These are phyloP conservation scores for Euphorbia pulcherrima DNA, from an alignment of 345 rosid species.

Conservation along the genomic window DNA sequence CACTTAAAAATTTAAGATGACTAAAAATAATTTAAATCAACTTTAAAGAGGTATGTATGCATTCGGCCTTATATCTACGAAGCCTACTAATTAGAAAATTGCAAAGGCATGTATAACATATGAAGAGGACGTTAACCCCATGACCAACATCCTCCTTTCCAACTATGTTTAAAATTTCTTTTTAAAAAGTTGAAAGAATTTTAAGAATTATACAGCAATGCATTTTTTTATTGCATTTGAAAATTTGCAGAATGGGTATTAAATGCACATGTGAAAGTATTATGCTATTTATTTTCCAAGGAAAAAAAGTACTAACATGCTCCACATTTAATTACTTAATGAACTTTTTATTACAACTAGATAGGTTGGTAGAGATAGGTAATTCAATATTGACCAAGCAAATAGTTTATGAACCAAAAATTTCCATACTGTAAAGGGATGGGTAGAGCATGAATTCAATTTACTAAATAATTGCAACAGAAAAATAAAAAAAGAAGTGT, in stretches of 20 bases:
- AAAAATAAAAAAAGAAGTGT: background rate
- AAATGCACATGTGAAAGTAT: constrained; percentile 40
- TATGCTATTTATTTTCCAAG: background rate
- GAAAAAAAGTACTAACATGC: too few relatives aligned
- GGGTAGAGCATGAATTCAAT: constrained; percentile 25
- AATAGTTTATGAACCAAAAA: background rate
- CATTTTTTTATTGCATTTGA: constrained; percentile 17
- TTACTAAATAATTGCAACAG: constrained; percentile 5
- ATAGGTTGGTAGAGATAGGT: background rate
- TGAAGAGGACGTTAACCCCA: constrained; percentile 9
- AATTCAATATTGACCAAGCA: constrained; percentile 10
- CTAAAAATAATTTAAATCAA: too few relatives aligned
- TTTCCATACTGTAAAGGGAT: constrained; percentile 32
- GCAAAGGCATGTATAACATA: background rate
- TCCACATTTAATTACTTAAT: background rate
- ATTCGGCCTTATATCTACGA: background rate
- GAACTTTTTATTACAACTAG: constrained; percentile 7
- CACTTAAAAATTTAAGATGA: too few relatives aligned
- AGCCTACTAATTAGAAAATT: background rate
- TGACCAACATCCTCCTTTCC: background rate
- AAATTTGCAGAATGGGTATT: constrained; percentile 14
- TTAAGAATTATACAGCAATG: background rate
- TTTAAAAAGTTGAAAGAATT: constrained; percentile 2
- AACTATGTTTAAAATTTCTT: background rate
- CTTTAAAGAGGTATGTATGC: too few relatives aligned